Conservation (phyloP, 2,329 filamentous ascomycete genomes). For the Apiospora marii region DNA sequence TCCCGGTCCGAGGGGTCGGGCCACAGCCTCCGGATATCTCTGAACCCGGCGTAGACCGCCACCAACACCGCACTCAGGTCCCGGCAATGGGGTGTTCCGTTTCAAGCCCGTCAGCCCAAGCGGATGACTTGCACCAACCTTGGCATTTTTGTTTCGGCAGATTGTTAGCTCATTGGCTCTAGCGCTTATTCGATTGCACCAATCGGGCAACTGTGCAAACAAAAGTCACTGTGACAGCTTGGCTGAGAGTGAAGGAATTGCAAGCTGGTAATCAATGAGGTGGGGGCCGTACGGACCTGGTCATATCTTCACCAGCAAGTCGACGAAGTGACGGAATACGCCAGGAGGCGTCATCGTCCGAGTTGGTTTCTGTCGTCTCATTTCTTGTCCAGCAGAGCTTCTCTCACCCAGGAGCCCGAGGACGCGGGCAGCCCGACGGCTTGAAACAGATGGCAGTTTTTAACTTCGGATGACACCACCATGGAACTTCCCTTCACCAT, state of each 20-base stretch:
- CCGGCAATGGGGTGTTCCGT: constrained; percentile 2
- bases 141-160: not conserved
- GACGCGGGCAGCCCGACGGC: not conserved
- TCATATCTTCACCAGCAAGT: not conserved
- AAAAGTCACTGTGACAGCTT: not conserved
- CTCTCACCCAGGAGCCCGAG: not conserved
- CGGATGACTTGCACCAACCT: not conserved
- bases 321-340: not conserved
- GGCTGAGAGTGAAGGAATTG: not conserved
- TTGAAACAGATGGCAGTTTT: not conserved
- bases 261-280: not conserved
- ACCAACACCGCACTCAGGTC: constrained; percentile 3
- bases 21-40: not conserved
- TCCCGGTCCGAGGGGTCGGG: constrained; percentile 7
- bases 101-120: not conserved
- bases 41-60: not conserved
- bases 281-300: too few relatives aligned
- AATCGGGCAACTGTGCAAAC: too few relatives aligned
- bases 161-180: not conserved
- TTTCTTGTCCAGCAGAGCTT: not conserved
- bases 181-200: too few relatives aligned
- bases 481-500: not conserved
- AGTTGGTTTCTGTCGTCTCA: not conserved
- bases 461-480: not conserved
- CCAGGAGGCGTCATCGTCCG: not conserved